Conservation (phyloP, 2,329 filamentous ascomycete genomes). For the Fusarium illudens region DNA sequence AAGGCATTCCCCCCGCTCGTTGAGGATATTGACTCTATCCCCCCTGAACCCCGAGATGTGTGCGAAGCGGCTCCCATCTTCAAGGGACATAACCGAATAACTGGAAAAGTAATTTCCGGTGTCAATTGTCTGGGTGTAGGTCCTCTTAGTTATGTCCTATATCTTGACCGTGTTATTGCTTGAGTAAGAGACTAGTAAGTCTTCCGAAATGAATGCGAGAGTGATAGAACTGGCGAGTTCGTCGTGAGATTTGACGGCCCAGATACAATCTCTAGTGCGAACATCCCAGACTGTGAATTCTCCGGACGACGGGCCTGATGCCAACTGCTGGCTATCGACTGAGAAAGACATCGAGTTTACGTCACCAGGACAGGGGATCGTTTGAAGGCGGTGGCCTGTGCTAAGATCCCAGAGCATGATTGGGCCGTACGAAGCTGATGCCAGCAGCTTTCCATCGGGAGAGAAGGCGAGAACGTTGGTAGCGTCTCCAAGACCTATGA, state of each 20-base stretch:
- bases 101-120: no score
- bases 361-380: background rate
- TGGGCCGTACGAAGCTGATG: background rate
- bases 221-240: accelerated
- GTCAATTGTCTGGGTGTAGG: no score
- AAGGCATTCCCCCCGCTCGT: background rate
- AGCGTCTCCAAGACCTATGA: background rate
- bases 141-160: background rate
- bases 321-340: background rate
- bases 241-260: no score
- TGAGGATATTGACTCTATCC: background rate
- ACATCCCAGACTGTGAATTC: background rate
- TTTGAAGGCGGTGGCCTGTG: background rate
- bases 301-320: background rate
- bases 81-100: background rate
- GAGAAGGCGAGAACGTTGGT: background rate
- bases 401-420: slow-evolving; percentile 1
- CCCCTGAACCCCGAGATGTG: background rate
- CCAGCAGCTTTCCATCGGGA: background rate
- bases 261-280: background rate
- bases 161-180: background rate
- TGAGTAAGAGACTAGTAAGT: background rate
- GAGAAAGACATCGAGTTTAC: background rate
- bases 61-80: background rate
- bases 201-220: background rate